phyloP scores from a whole-genome alignment of 148 eudicot genomes.

The Silene latifolia region DNA sequence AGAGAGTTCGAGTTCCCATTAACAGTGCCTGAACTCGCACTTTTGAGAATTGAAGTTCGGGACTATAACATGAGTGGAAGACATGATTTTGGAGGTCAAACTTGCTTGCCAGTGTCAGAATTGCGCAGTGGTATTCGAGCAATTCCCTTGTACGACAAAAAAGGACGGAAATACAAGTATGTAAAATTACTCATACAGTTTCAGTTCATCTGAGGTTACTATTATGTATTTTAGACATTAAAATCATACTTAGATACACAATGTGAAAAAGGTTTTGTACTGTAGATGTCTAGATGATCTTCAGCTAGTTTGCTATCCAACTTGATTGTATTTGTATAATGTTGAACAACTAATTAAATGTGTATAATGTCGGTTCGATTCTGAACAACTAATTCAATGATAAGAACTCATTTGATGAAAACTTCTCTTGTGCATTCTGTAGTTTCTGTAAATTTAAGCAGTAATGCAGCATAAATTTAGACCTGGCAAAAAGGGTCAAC shows the following conservation, averaged over 20 bases:
- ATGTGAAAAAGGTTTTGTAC: constrained; percentile 1
- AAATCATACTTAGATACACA: neutral
- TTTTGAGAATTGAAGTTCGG: constrained; percentile 48
- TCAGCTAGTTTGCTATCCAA: too few species aligned
- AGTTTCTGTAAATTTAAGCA: too few species aligned
- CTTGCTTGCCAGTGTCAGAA: constrained; percentile 55
- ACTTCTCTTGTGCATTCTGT: too few species aligned
- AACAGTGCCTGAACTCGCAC: constrained; percentile 54
- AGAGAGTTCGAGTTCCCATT: constrained; percentile 52
- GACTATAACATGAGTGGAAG: constrained; percentile 39
- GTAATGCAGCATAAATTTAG: too few species aligned
- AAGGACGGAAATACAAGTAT: constrained; percentile 41
- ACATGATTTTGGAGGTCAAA: constrained; percentile 57
- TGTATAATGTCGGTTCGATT: neutral
- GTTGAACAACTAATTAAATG: neutral
- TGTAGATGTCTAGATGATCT: neutral
- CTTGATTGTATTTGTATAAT: too few species aligned
- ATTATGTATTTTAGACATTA: too few species aligned
- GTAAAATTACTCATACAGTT: constrained; percentile 51
- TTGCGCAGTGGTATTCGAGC: constrained; percentile 50
- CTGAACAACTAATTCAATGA: neutral
- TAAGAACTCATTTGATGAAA: too few species aligned
- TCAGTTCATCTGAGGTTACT: constrained; percentile 24
- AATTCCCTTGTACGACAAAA: constrained; percentile 38
- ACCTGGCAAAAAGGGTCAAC: too few species aligned